A percentile compares a stretch with the other conserved stretches of the same genome.
These are phyloP conservation scores for Iris pallida DNA, from an alignment of 116 monocot genomes.

Conservation along the genomic window DNA sequence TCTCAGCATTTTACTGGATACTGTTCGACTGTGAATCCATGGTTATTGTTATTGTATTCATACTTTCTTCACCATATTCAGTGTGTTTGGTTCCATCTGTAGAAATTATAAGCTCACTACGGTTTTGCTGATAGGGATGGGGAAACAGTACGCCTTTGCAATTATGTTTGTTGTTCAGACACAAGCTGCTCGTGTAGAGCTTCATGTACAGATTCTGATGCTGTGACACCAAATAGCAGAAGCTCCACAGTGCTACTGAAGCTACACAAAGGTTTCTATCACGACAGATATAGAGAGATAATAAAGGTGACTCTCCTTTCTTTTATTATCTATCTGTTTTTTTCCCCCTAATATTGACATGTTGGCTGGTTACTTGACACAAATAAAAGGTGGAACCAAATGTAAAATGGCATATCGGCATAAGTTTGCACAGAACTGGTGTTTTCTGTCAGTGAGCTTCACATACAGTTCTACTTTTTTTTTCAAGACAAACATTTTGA, in stretches of 20 bases:
- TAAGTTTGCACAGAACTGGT: no score
- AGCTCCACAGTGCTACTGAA: slow-evolving; percentile 40
- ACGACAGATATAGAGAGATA: slow-evolving; percentile 50
- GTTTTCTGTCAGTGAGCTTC: no score
- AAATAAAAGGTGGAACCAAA: no score
- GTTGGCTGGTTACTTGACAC: not conserved
- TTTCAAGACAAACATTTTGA: no score
- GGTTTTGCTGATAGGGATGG: slow-evolving; percentile 53
- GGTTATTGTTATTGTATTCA: no score
- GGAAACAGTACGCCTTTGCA: slow-evolving; percentile 35
- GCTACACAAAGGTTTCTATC: slow-evolving; percentile 80
- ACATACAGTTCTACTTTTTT: no score
- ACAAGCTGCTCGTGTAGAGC: slow-evolving; percentile 53
- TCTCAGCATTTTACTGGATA: no score
- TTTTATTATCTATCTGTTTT: not conserved
- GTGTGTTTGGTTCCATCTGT: no score
- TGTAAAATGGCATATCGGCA: no score
- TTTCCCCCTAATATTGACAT: slow-evolving; percentile 17
- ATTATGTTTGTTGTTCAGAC: slow-evolving; percentile 56
- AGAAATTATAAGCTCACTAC: no score
- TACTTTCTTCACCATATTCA: no score
- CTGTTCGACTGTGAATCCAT: no score
- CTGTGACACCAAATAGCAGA: slow-evolving; percentile 6
- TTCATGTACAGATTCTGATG: slow-evolving; percentile 13
- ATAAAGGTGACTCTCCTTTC: slow-evolving; percentile 29